Base-by-base conservation (phyloP, 1,139 yeast species). In the Arxiozyma slooffiae region DNA sequence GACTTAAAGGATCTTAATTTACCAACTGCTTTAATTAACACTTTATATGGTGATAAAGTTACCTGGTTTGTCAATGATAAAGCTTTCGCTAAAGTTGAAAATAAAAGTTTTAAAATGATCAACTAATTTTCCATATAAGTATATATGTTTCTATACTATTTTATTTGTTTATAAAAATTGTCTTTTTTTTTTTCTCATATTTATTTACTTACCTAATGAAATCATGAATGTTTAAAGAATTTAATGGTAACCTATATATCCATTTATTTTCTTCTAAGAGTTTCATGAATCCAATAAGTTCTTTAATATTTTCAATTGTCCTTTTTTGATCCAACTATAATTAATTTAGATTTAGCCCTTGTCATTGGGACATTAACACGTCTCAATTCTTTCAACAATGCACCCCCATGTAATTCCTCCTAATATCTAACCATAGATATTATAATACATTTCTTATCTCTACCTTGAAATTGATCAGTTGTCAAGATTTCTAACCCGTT, bases 401-500 rank as follows among this genome's bases (percentile, higher is more conserved):
- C 87, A 0, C 98, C 97, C 1, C 85, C 81, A 49, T 73, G 75
- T 16, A 75, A 72, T n/a, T 78, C 77, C 2, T 72, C 71, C 62
- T 90, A 92, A 1, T 96, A 83, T 44, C 96, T 73, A 4, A 90
- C 97, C 56, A 92, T 70, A 0, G 97, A 89, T 7, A 94, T 80
- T 2, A 94, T 79, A 16, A 94, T 81, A 60, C 96, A 83, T 48
- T 89, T 94, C 65, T 89, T 92, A 65, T 94, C 99, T 51, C 97
- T 76, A 0, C 98, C 99, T 68, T 94, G 98, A 58, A 85, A 92
- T 57, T 87, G 92, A 66, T 94, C 99, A 0, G 97, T 97, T 0
- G 98, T 94, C 53, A 92, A 71, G 24, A 87, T 76, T 59, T 92
- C 97, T 40, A 92, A 70, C 0, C 73, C 77, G 3, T 67, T 63